Base-by-base conservation (phyloP, 1,139 yeast species). In the Yarrowia galli region DNA sequence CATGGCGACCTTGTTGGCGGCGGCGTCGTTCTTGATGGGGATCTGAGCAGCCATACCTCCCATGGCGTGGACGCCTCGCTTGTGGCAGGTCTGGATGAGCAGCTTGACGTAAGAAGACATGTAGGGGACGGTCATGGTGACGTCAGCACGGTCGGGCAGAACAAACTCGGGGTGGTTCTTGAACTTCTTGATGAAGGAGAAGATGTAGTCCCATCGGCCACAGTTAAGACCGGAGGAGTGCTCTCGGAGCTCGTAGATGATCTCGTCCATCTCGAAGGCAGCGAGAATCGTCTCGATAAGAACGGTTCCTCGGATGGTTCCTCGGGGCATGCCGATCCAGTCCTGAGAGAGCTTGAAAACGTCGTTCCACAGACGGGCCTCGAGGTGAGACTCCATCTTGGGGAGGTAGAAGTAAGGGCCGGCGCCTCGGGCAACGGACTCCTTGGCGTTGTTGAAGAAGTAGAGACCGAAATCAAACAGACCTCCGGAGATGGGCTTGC, bases 21-120 rank as follows among this genome's bases (percentile, higher is more conserved):
- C 83, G 66, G 83, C 81, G 74, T 88, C 91, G 70, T 83, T 82
- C 80, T 88, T 88, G 77, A 87, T 87, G 69, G 92, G 92, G 72
- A 88, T 88, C 79, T 87, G 91, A 20, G 92, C 92, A 71, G 92
- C 92, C 92, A 88, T 88, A 71, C 92, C 92, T 71, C 92, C 92
- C 85, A 88, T 87, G 54, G 91, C 93, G 77, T 86, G 90, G 49
- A 88, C 91, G 72, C 87, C 88, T 74, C 92, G 85, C 78, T 83
- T 83, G 79, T 88, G 92, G 77, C 91, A 87, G 60, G 89, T 87
- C 78, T 86, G 81, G 73, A 88, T 88, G 74, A 88, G 82, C 69
- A 85, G 81, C 74, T 85, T 85, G 70, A 87, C 91, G 74, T 88
- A 88, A 23, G 89, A 82, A 46, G 87, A 80, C 92, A 88, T 88